Base-by-base conservation (phyloP, 495 filamentous ascomycete species). In the Xylona heveae region DNA sequence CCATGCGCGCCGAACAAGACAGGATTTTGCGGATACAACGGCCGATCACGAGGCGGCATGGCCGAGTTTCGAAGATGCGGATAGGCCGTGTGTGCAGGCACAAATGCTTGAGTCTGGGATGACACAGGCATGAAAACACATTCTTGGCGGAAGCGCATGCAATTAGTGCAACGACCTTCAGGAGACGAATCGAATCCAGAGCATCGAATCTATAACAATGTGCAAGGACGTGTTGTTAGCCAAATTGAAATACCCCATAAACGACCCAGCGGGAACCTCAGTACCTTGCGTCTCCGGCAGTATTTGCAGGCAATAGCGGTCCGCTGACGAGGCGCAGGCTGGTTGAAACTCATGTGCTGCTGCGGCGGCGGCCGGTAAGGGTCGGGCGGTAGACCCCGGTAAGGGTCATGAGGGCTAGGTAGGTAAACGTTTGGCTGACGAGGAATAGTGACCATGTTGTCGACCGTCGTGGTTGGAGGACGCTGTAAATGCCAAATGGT, bases 231-330 rank as follows among this genome's bases (percentile, higher is more conserved):
- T 14, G 28, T 16, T 30, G 8, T 14, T 14, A 8, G 8, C 24
- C 8, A 8, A 8, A 25, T 25, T 25, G 24, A 25, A 8, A 13
- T 8, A 25, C 13, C 24, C 8, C 8, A 25, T 25, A 13, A 25
- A 25, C 13, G 13, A 13, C 19, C 2, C 4, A 7, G 2, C 12
- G 3, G 1, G 23, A 10, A 22, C 31, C n/a, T 36, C 10, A 62
- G 44, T 60, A 82, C 77, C 69, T 84, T 84, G 38, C 78, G 68
- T 54, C 78, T 62, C 32, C 78, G 58, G 52, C 78, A 84, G 48
- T 84, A 84, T 33, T 73, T 64, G 48, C 78, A 84, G n/a, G 78
- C 78, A 48, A 84, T 84, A 33, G 78, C 78, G 1, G 78, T 84
- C 32, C 78, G 59, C 48, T 84, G 78, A 38, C 78, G 62, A 8